Conservation (phyloP, 2,329 filamentous ascomycete genomes). For the Sarocladiaceae sp. region DNA sequence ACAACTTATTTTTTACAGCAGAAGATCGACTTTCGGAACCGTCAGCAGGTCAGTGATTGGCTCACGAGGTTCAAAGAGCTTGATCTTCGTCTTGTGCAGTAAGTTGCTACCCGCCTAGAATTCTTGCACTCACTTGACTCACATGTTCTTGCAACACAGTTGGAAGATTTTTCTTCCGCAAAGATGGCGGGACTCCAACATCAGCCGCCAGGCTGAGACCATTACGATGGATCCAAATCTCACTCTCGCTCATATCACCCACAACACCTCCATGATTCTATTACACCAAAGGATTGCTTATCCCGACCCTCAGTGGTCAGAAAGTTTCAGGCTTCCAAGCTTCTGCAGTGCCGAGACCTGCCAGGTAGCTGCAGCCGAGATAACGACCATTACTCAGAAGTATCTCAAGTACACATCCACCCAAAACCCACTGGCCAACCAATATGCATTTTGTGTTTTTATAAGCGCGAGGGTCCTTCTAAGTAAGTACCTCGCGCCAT, state of each 20-base stretch:
- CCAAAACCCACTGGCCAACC: conserved; percentile 24
- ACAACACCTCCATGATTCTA: conserved; percentile 46
- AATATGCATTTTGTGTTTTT: conserved; percentile 43
- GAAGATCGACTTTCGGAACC: conserved; percentile 32
- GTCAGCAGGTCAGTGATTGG: conserved; percentile 37
- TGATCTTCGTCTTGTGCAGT: conserved; percentile 40
- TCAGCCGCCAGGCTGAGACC: conserved; percentile 19
- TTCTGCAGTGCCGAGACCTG: conserved; percentile 45
- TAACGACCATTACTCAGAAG: conserved; percentile 39
- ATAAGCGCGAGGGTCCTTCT: conserved; percentile 39
- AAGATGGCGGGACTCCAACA: conserved; percentile 35
- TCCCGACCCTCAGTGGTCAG: conserved; percentile 26
- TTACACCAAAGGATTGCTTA: conserved; percentile 46
- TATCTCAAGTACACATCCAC: conserved; percentile 35
- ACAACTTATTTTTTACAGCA: conserved; percentile 42
- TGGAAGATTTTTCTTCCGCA: conserved; percentile 41
- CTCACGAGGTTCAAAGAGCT: conserved; percentile 43
- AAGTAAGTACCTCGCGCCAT: neutral
- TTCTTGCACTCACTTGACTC: neutral
- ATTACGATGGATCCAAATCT: conserved; percentile 43
- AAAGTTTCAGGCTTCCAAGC: conserved; percentile 31
- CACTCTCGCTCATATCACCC: conserved; percentile 43
- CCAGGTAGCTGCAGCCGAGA: conserved; percentile 39
- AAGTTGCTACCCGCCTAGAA: conserved; percentile 8
- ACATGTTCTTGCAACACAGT: conserved; percentile 12